A percentile compares a stretch with the other conserved stretches of the same genome.
phyloP scores from a whole-genome alignment of 306 rosid species.

The Trifolium dubium region DNA sequence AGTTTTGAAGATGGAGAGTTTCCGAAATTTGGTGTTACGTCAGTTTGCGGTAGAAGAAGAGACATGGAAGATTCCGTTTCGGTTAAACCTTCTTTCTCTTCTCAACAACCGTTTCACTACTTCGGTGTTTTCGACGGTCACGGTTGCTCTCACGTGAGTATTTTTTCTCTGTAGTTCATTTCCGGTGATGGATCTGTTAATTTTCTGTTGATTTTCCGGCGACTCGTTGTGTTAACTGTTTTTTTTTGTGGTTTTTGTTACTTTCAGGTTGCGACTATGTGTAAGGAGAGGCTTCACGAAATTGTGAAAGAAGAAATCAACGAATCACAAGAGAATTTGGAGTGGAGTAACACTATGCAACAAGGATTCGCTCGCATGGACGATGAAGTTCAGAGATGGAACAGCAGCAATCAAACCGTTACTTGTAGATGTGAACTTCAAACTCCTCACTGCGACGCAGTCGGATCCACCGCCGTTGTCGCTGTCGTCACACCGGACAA shows the following conservation, averaged over 20 bases:
- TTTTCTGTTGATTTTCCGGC: background rate
- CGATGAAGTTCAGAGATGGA: slow-evolving; percentile 47
- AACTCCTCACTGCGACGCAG: slow-evolving; percentile 83
- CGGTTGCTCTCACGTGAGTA: slow-evolving; percentile 80
- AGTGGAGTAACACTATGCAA: slow-evolving; percentile 41
- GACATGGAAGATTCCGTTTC: slow-evolving; percentile 95
- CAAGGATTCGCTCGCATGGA: slow-evolving; percentile 51
- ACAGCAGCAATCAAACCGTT: slow-evolving; percentile 20
- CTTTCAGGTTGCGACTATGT: slow-evolving; percentile 47
- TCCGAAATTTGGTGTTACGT: slow-evolving; percentile 67
- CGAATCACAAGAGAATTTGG: background rate
- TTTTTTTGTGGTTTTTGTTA: background rate
- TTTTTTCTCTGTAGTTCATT: background rate
- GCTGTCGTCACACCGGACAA: slow-evolving; percentile 63
- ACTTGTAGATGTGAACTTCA: slow-evolving; percentile 58
- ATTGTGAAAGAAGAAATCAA: slow-evolving; percentile 43
- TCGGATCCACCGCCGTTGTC: slow-evolving; percentile 87
- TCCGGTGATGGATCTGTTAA: background rate
- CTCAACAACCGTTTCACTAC: slow-evolving; percentile 44
- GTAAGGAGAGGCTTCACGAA: slow-evolving; percentile 47
- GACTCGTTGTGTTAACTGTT: background rate
- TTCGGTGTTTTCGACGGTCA: slow-evolving; percentile 98
- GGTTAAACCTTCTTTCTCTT: slow-evolving; percentile 47
- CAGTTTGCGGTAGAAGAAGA: slow-evolving; percentile 88
- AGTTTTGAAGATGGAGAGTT: background rate